Evolutionary conservation across 202 grass and related monocot species (phyloP).

Genomic region (Miscanthus sacchariflorus): DNA sequence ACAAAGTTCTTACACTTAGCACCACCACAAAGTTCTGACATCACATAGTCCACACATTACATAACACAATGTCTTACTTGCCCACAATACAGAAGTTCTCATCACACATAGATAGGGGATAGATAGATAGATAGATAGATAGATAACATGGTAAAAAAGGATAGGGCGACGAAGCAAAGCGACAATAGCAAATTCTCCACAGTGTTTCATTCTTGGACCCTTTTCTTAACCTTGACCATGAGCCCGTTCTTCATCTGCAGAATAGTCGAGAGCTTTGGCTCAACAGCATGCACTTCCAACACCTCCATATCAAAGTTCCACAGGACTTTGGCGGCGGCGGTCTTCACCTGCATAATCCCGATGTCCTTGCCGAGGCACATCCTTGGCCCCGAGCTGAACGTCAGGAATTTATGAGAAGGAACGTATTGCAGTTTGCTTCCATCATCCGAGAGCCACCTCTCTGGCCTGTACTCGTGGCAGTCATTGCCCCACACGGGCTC

Average conservation of each 20-base stretch:
- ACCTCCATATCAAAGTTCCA: background rate
- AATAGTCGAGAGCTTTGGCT: background rate
- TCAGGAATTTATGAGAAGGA: background rate
- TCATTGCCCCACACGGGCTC: conserved; percentile 66
- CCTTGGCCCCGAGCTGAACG: background rate
- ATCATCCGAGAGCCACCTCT: conserved; percentile 64
- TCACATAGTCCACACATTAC: too few relatives aligned
- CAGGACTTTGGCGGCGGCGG: background rate
- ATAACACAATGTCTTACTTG: too few relatives aligned
- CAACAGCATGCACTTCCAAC: background rate
- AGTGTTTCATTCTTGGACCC: background rate
- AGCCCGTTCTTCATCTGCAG: conserved; percentile 4
- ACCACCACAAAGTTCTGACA: too few relatives aligned
- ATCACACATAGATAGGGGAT: too few relatives aligned
- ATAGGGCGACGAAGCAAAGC: too few relatives aligned
- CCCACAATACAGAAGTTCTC: too few relatives aligned
- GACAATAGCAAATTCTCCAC: too few relatives aligned
- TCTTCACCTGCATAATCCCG: background rate
- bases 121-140: too few relatives aligned
- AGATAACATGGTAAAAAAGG: too few relatives aligned
- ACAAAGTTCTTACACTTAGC: too few relatives aligned
- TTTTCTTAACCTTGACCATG: background rate
- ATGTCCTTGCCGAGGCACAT: background rate
- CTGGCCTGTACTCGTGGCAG: conserved; percentile 65
- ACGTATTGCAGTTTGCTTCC: background rate